These are phyloP conservation scores for Xylaria telfairii DNA, from an alignment of 495 filamentous ascomycete genomes.

Conservation along the genomic window DNA sequence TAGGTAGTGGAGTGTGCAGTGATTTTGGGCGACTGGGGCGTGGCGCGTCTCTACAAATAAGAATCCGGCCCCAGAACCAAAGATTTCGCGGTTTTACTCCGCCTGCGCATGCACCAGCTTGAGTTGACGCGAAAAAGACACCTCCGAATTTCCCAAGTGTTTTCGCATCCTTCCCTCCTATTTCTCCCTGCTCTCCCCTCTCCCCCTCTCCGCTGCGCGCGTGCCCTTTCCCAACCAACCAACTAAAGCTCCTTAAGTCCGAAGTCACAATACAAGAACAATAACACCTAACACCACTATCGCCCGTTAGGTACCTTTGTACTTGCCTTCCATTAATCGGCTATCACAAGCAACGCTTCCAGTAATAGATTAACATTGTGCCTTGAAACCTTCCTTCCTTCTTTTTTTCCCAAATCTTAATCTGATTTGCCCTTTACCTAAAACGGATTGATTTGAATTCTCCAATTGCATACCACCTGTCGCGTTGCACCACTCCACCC, in stretches of 20 bases:
- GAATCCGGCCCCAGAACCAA: conserved; percentile 47
- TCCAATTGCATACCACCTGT: conserved; percentile 19
- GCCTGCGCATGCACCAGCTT: conserved; percentile 32
- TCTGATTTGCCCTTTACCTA: conserved; percentile 29
- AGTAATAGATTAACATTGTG: conserved; percentile 26
- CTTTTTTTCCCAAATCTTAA: conserved; percentile 3
- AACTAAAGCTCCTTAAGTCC: conserved; percentile 38
- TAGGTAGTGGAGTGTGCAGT: conserved; percentile 26
- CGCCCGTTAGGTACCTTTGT: conserved; percentile 26
- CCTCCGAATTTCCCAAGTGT: conserved; percentile 41
- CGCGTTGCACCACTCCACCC: conserved; percentile 12
- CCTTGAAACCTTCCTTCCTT: conserved; percentile 13
- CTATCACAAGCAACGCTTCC: conserved; percentile 25
- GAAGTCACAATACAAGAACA: conserved; percentile 21
- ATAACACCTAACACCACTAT: conserved; percentile 29
- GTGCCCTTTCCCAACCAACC: conserved; percentile 41
- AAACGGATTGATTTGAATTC: conserved; percentile 24
- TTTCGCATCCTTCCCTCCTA: conserved; percentile 47
- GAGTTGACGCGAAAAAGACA: conserved; percentile 41
- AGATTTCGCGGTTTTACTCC: conserved; percentile 43
- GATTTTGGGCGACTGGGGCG: conserved; percentile 36
- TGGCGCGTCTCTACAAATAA: conserved; percentile 49
- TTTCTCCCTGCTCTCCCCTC: conserved; percentile 45
- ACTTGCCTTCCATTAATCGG: conserved; percentile 22
- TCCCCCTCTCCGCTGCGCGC: conserved; percentile 40